These are phyloP conservation scores for Phragmites australis DNA, from an alignment of 176 grass and related monocot species.

Conservation along the genomic window DNA sequence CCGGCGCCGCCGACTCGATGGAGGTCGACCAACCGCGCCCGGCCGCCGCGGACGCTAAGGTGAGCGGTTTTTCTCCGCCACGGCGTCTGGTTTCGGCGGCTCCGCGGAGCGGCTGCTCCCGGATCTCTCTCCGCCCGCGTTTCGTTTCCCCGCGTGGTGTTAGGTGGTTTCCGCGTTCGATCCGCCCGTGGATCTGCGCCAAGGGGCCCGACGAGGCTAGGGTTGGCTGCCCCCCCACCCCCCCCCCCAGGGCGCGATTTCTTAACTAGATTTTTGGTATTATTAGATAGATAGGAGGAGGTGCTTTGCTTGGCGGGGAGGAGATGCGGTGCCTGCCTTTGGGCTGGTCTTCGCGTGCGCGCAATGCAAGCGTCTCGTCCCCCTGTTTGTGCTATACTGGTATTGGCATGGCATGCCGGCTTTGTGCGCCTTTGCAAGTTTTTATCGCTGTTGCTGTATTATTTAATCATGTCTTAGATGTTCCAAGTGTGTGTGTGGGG, in stretches of 20 bases:
- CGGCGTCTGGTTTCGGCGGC: background rate
- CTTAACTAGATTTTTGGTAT: background rate
- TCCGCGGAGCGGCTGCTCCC: background rate
- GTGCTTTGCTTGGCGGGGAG: background rate
- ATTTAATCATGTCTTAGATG: conserved; percentile 8
- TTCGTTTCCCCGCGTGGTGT: background rate
- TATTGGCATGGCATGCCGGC: background rate
- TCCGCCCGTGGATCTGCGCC: conserved; percentile 36
- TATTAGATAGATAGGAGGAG: background rate
- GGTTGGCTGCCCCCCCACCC: background rate
- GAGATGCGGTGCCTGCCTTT: background rate
- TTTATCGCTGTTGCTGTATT: background rate
- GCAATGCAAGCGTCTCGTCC: conserved; percentile 17
- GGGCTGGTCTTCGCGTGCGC: conserved; percentile 31
- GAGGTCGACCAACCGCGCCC: conserved; percentile 51
- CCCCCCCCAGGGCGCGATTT: background rate
- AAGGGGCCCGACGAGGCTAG: background rate
- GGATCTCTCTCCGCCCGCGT: conserved; percentile 24
- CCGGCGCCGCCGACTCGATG: conserved; percentile 45
- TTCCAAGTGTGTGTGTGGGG: background rate
- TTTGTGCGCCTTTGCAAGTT: background rate
- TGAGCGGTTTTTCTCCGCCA: background rate
- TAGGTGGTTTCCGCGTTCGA: conserved; percentile 15
- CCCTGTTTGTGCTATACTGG: background rate
- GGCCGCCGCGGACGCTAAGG: conserved; percentile 50